Base-by-base conservation (phyloP, 176 grass and related monocot species). In the Guadua angustifolia region DNA sequence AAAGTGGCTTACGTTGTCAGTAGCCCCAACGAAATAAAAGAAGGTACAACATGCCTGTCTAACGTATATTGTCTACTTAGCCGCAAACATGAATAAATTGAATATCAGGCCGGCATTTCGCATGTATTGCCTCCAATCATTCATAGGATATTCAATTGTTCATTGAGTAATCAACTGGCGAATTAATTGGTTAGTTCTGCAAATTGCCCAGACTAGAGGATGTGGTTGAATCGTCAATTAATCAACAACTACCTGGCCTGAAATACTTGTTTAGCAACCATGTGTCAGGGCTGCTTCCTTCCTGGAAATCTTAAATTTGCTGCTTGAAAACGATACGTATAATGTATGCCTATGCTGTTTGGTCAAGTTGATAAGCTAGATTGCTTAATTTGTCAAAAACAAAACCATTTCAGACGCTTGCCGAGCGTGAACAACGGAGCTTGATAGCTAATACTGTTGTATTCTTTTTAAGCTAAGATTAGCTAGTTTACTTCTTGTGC, bases 281-380 rank as follows among this genome's bases (percentile, higher is more conserved):
- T 47, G 78, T 47, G 53, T 0, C 65, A 78, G 9, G 66, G 8
- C 25, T 82, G 60, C 61, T 71, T 81, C 44, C 55, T 42, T 65
- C 60, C 24, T 26, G 42, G 15, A 82, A 70, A 73, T 79, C 67
- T 49, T 74, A 35, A 17, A 16, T 64, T 40, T 65, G 8, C 17
- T 32, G 55, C 25, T 56, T 65, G 80, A 83, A 65, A 83, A 71
- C 18, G 65, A 78, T 17, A 50, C 69, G 52, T 18, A 0, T 74
- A 35, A 56, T 66, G 21, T 39, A 16, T 64, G 57, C 14, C 55
- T 24, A 4, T 21, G 22, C 15, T 52, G 33, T 9, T 73, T 79
- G 58, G 75, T 4, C 81, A 42, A 58, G 68, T 64, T 67, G 58
- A 17, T 75, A 59, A 79, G 75, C 39, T 57, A 88, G 6, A n/a